Evolutionary conservation across 2,329 filamentous ascomycete species (phyloP), one percentile per base, ranked within the genome.

Genomic region (Trichophyton benhamiae): DNA sequence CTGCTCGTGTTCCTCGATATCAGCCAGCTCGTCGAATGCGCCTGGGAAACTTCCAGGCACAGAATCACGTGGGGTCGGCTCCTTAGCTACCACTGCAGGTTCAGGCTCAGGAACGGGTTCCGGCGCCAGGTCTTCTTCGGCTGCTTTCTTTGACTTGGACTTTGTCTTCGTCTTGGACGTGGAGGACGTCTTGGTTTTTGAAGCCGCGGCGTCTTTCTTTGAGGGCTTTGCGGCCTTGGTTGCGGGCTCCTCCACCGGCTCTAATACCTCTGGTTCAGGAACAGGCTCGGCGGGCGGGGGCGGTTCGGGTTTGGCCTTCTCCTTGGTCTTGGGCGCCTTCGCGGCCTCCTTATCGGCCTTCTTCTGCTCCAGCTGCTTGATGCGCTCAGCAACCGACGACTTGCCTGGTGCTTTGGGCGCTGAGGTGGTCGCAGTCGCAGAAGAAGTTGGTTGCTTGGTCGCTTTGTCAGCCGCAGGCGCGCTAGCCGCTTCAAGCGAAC

Each of bases 1-100:
- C 41, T 61, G 44, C 17, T 59, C 58, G 7, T 65, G 58, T 83
- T 72, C 79, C 48, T 82, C 64, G 22, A 73, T 64, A 42, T 71
- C 68, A 46, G 73, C 70, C 41, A 75, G 69, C 62, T 77, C 77
- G 52, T 58, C 55, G 41, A 78, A 77, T 30, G 67, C 78, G 49
- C 73, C 72, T 33, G 82, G 82, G 68, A 84, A 84, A 63, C 79
- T 80, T 63, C 82, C 82, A 57, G 82, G 81, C 8, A 82, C 74
- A 44, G 71, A 69, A 60, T 75, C 72, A 61, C 72, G 71, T 25
- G 68, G 68, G 25, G 67, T 68, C 13, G 67, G 64, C 48, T 65
- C 66, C 33, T 66, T 36, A n/a, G 52, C 66, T 55, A 60, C 60
- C 9, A 60, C 41, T 48, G 58, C 58, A 36, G 41, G n/a, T 3